Percentiles rank a stretch among this genome's conserved stretches.
Conservation (phyloP, 306 rosid species). For the Corylus avellana region DNA sequence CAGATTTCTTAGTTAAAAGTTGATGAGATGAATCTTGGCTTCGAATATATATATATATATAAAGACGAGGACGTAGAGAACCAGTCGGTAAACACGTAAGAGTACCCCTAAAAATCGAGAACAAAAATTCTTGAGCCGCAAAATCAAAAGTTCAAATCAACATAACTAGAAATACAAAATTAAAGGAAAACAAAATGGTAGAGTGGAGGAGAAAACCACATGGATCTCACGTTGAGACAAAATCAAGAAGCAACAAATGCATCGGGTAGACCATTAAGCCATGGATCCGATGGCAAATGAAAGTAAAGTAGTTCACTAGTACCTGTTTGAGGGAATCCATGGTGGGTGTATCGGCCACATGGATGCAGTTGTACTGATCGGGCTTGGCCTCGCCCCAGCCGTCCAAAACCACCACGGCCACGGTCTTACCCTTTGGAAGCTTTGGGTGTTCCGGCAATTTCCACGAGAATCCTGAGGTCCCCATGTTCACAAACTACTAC, state of each 20-base stretch:
- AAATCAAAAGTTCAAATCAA: no score
- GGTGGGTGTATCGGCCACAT: constrained; percentile 81
- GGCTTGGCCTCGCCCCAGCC: constrained; percentile 96
- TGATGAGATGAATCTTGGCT: background rate
- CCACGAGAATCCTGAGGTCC: constrained; percentile 67
- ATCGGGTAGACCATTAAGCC: background rate
- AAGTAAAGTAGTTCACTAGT: background rate
- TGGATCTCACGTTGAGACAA: background rate
- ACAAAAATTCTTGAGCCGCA: background rate
- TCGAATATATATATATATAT: no score
- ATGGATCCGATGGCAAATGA: background rate
- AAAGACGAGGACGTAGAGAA: no score
- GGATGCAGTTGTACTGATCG: constrained; percentile 80
- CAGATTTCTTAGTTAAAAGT: background rate
- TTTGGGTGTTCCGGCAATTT: constrained; percentile 90
- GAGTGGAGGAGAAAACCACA: background rate
- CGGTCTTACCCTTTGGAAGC: constrained; percentile 85
- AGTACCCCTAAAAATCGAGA: background rate
- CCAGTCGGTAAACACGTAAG: background rate
- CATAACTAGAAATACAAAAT: no score
- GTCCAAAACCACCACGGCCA: constrained; percentile 81
- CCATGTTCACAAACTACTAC: constrained; percentile 40
- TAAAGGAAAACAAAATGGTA: background rate
- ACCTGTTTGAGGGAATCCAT: constrained; percentile 95
- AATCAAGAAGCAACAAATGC: background rate